Conservation (phyloP, 345 rosid genomes). For the Psidium friedrichsthalianum region DNA sequence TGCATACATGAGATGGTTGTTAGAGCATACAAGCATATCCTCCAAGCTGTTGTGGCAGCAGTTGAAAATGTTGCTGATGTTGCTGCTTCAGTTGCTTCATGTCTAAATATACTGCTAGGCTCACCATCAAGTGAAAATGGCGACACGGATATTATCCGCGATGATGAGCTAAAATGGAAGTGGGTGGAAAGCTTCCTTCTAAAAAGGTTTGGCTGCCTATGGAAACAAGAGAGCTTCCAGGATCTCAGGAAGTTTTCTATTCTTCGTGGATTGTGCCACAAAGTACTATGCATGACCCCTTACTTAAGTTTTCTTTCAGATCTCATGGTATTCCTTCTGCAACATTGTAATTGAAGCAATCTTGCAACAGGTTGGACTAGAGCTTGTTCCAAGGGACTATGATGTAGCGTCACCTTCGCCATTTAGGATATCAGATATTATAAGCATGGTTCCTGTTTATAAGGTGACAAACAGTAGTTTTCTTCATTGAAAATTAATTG, state of each 20-base stretch:
- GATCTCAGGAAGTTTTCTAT: slow-evolving; percentile 72
- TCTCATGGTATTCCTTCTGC: background rate
- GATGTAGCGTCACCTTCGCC: slow-evolving; percentile 75
- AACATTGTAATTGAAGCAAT: slow-evolving; percentile 8
- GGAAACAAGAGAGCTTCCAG: slow-evolving; percentile 52
- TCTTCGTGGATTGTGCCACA: slow-evolving; percentile 89
- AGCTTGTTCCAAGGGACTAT: slow-evolving; percentile 87
- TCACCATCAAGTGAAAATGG: slow-evolving; percentile 30
- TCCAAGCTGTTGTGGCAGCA: slow-evolving; percentile 82
- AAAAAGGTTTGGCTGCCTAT: slow-evolving; percentile 69
- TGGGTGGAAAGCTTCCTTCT: slow-evolving; percentile 73
- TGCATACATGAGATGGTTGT: slow-evolving; percentile 93
- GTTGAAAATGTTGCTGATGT: slow-evolving; percentile 51
- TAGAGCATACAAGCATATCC: slow-evolving; percentile 87
- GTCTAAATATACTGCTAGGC: slow-evolving; percentile 75
- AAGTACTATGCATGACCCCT: slow-evolving; percentile 30
- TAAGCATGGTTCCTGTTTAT: slow-evolving; percentile 88
- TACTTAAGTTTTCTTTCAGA: background rate
- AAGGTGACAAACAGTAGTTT: slow-evolving; percentile 39
- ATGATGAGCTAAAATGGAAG: slow-evolving; percentile 54
- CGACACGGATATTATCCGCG: slow-evolving; percentile 26
- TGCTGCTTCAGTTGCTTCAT: slow-evolving; percentile 69
- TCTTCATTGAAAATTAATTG: background rate
- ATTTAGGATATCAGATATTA: slow-evolving; percentile 64
- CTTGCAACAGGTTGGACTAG: slow-evolving; percentile 72